Evolutionary conservation across 2,329 filamentous ascomycete species (phyloP), one percentile per base, ranked within the genome.

Genomic region (Talaromyces sp.): DNA sequence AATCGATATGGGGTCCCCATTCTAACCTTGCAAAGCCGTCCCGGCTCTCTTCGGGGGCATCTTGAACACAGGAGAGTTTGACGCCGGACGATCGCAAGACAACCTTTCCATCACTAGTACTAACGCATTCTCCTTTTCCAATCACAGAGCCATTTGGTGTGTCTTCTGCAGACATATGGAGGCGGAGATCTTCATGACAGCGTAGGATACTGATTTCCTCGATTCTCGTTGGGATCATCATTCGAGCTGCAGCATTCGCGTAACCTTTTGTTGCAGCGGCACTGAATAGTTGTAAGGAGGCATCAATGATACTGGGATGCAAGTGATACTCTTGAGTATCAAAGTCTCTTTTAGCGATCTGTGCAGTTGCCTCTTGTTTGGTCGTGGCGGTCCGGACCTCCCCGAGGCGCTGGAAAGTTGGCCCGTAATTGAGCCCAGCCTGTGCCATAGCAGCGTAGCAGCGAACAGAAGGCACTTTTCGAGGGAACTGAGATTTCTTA

Each of bases 181-280:
- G 17, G 0, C 52, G 36, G 13, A 58, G n/a, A 46, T 36, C 43
- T 40, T 37, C 41, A 45, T 47, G 8, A 13, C 35, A 24, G 6
- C 45, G 44, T 17, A 39, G 43, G 8, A 68, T 52, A 37, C 43
- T 56, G 9, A 67, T 51, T 24, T 62, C 60, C 10, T 56, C 53
- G 30, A 64, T 63, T 10, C 47, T 58, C 3, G 55, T 65, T 2
- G 55, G 68, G 37, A 63, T 59, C 52, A 51, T 64, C 37, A 60
- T 48, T 27, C 42, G 42, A 3, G 52, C 56, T 24, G 51, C 54
- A 5, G 51, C 33, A 37, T 56, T 22, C n/a, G 48, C 17, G 54
- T 58, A 54, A 3, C 65, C 65, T 17, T 58, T 53, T 0, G 54
- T 56, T n/a, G 52, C 57, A 3, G 65, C 65, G 2, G 62, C 51